phyloP scores from a whole-genome alignment of 768 basidiomycete genomes.

The Tylopilus subfusipes region DNA sequence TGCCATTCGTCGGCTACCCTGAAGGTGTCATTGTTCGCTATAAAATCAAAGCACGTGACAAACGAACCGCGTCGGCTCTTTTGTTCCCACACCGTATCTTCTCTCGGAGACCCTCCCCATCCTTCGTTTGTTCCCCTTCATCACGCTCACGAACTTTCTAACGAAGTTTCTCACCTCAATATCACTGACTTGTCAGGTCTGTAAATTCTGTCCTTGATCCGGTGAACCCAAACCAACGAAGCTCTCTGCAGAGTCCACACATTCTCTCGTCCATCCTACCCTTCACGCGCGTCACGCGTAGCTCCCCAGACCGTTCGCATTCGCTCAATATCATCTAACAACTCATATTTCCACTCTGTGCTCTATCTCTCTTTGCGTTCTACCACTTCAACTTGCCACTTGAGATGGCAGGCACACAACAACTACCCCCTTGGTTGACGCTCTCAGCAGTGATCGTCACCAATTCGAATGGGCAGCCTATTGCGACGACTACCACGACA shows the following conservation, averaged over 20 bases:
- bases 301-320: background rate
- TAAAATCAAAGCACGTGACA: conserved; percentile 35
- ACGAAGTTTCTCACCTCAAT: conserved; percentile 11
- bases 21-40: background rate
- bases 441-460: conserved; percentile 49
- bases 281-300: conserved; percentile 4
- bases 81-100: conserved; percentile 18
- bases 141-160: conserved; percentile 13
- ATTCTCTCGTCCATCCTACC: conserved; percentile 20
- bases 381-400: conserved; percentile 7
- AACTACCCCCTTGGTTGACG: conserved; percentile 71
- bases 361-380: conserved; percentile 5
- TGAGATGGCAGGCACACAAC: conserved; percentile 48
- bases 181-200: conserved; percentile 13
- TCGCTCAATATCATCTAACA: conserved; percentile 4
- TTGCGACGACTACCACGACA: conserved; percentile 57
- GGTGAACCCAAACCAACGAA: background rate
- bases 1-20: too few relatives aligned
- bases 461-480: conserved; percentile 47
- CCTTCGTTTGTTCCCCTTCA: conserved; percentile 3
- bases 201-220: conserved; percentile 2
- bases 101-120: conserved; percentile 9
- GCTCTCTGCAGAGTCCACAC: conserved; percentile 21
- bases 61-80: conserved; percentile 28
- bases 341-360: conserved; percentile 4